Conservation (phyloP, 2,329 filamentous ascomycete species). For the Leptodontidium sp. region DNA sequence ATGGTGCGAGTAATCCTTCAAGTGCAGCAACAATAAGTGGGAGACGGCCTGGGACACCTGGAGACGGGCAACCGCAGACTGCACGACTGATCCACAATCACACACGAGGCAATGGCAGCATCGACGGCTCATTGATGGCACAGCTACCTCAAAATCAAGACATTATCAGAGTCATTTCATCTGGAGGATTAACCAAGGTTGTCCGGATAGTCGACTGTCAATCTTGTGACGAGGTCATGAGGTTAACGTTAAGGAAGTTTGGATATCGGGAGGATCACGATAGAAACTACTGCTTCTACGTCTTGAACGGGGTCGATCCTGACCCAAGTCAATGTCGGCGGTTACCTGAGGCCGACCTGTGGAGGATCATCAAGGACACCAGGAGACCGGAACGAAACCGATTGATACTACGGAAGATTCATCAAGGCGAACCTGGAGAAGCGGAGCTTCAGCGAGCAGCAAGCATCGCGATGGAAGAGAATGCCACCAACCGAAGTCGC, state of each 20-base stretch:
- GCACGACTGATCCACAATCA: constrained; percentile 72
- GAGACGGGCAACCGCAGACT: constrained; percentile 64
- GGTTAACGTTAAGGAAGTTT: constrained; percentile 88
- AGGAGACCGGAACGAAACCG: constrained; percentile 87
- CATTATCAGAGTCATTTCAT: constrained; percentile 92
- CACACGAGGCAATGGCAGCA: constrained; percentile 80
- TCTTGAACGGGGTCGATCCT: constrained; percentile 84
- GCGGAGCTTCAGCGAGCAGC: constrained; percentile 88
- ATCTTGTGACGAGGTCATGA: constrained; percentile 91
- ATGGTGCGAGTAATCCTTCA: constrained; percentile 55
- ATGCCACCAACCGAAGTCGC: constrained; percentile 73
- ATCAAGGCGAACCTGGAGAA: constrained; percentile 86
- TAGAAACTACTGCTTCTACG: constrained; percentile 96
- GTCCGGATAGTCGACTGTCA: constrained; percentile 92
- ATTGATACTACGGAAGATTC: constrained; percentile 91
- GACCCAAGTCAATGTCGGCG: constrained; percentile 83
- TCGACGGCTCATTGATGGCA: constrained; percentile 87
- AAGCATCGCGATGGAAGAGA: constrained; percentile 88
- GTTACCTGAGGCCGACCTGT: constrained; percentile 85
- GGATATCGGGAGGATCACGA: constrained; percentile 89
- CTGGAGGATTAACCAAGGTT: constrained; percentile 89
- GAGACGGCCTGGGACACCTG: constrained; percentile 66
- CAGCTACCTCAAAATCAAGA: constrained; percentile 86
- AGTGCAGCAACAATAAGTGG: constrained; percentile 61
- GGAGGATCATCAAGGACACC: constrained; percentile 88